These are phyloP conservation scores for Nigrospora osmanthi DNA, from an alignment of 2,329 filamentous ascomycete species.

Conservation along the genomic window DNA sequence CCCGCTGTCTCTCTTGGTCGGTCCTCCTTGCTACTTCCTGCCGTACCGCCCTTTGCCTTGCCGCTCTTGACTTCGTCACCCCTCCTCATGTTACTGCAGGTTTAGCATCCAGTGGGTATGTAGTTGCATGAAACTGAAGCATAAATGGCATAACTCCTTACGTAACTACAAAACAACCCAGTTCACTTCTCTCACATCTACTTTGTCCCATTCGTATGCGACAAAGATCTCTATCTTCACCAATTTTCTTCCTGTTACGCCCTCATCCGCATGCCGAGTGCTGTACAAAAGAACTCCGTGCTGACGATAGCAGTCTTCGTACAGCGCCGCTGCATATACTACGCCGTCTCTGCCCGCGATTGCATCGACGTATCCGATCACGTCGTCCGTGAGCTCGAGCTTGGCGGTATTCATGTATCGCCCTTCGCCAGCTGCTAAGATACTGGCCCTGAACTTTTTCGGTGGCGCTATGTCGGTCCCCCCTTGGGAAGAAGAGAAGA, in stretches of 20 bases:
- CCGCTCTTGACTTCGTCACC: too few species aligned
- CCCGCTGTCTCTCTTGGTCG: too few species aligned
- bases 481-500: too few species aligned
- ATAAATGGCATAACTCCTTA: too few species aligned
- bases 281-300: background rate
- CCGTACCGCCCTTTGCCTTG: too few species aligned
- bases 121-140: too few species aligned
- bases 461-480: too few species aligned
- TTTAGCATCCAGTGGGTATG: too few species aligned
- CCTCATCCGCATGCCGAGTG: background rate
- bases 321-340: background rate
- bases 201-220: background rate
- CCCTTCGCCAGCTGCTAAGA: background rate
- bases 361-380: background rate
- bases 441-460: background rate
- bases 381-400: too few species aligned
- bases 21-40: too few species aligned
- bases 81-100: too few species aligned
- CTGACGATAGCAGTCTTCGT: background rate
- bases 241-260: background rate
- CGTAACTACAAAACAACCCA: background rate
- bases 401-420: background rate
- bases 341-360: background rate
- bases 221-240: background rate
- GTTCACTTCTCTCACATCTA: background rate